Percentiles rank a stretch among this genome's conserved stretches.
These are phyloP conservation scores for Paracoccidioides lutzii DNA, from an alignment of 2,329 filamentous ascomycete genomes.

Conservation along the genomic window DNA sequence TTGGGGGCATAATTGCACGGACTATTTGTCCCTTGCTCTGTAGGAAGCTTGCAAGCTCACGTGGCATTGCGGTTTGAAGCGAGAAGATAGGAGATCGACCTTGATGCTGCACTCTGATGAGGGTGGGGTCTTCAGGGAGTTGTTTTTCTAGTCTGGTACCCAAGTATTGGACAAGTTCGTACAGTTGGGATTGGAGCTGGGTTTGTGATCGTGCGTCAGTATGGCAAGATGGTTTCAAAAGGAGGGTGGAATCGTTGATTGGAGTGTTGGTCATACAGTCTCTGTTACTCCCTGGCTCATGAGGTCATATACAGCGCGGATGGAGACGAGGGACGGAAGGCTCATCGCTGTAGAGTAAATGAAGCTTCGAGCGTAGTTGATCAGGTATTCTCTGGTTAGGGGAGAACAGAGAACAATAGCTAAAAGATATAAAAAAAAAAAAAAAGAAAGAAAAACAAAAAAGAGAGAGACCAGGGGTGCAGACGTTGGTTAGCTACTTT, in stretches of 20 bases:
- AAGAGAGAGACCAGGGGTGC: too few species aligned
- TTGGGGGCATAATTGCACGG: conserved; percentile 54
- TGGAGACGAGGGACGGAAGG: conserved; percentile 46
- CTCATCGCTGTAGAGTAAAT: conserved; percentile 63
- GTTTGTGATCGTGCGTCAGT: neutral
- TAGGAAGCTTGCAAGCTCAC: conserved; percentile 46
- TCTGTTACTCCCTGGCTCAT: conserved; percentile 40
- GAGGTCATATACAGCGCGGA: conserved; percentile 45
- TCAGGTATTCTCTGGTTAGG: conserved; percentile 48
- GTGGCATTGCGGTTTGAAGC: conserved; percentile 45
- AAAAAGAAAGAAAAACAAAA: too few species aligned
- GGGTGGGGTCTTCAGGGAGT: conserved; percentile 19
- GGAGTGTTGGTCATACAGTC: conserved; percentile 21
- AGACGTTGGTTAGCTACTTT: too few species aligned
- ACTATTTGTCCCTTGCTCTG: conserved; percentile 48
- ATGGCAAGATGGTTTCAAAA: too few species aligned
- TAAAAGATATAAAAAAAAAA: conserved; percentile 14
- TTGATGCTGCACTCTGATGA: conserved; percentile 29
- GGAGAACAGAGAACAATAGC: conserved; percentile 51
- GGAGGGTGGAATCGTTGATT: neutral
- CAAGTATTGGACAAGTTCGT: conserved; percentile 35
- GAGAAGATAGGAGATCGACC: conserved; percentile 53
- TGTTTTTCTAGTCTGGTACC: conserved; percentile 29
- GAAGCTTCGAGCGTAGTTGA: conserved; percentile 63
- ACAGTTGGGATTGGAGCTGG: conserved; percentile 35